Percentiles rank a stretch among this genome's conserved stretches.
These are phyloP conservation scores for Dactylorhiza incarnata DNA, from an alignment of 106 monocot genomes.

Conservation along the genomic window DNA sequence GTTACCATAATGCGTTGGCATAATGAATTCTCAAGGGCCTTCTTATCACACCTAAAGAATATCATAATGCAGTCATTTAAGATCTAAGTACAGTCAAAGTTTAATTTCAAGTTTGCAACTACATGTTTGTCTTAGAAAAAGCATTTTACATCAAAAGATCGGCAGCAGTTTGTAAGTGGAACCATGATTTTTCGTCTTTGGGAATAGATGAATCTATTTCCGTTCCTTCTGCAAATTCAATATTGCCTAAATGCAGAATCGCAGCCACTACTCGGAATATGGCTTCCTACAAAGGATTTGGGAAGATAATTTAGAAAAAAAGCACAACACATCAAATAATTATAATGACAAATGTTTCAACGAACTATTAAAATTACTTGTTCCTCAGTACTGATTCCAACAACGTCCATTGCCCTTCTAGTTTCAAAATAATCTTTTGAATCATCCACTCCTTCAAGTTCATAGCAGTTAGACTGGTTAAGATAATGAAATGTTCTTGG, in stretches of 20 bases:
- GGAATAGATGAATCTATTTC: slow-evolving; percentile 45
- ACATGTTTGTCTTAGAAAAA: background rate
- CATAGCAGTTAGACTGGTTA: slow-evolving; percentile 46
- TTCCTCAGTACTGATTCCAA: slow-evolving; percentile 44
- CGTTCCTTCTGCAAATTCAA: slow-evolving; percentile 45
- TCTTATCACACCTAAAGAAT: slow-evolving; percentile 37
- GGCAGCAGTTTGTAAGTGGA: slow-evolving; percentile 46
- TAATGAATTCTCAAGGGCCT: slow-evolving; percentile 46
- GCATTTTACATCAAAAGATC: slow-evolving; percentile 50
- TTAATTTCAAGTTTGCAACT: background rate
- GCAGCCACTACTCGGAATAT: slow-evolving; percentile 54
- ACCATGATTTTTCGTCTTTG: slow-evolving; percentile 48
- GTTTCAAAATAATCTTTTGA: slow-evolving; percentile 43
- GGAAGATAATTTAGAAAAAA: background rate
- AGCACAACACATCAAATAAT: background rate
- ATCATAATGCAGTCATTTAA: background rate
- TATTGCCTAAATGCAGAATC: slow-evolving; percentile 55
- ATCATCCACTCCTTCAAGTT: slow-evolving; percentile 44
- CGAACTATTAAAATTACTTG: slow-evolving; percentile 19
- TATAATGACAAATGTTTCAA: background rate
- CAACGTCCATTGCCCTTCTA: slow-evolving; percentile 52
- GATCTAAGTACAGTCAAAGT: background rate
- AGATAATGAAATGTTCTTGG: slow-evolving; percentile 48
- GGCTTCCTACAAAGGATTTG: slow-evolving; percentile 32
- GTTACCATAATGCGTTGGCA: slow-evolving; percentile 52